Percentiles rank a stretch among this genome's conserved stretches.
These are phyloP conservation scores for Tillandsia fasciculata DNA, from an alignment of 176 grass and related monocot genomes.

Conservation along the genomic window DNA sequence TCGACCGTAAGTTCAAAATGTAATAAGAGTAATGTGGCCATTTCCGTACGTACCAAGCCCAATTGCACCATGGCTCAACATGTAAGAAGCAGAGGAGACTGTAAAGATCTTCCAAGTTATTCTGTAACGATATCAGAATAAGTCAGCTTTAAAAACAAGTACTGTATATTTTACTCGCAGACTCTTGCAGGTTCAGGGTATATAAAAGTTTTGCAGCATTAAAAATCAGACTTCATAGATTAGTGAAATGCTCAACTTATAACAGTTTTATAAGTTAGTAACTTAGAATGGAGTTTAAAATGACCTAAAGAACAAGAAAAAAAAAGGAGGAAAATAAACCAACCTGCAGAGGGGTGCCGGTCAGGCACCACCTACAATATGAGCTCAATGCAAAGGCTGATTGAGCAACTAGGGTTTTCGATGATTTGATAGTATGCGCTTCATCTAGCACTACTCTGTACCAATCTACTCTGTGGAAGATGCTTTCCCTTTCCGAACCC, in stretches of 20 bases:
- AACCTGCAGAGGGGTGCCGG: constrained; percentile 85
- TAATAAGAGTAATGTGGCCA: neutral
- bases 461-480: constrained; percentile 75
- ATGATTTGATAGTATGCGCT: constrained; percentile 80
- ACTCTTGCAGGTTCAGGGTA: neutral
- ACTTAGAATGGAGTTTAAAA: neutral
- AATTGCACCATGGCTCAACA: constrained; percentile 76
- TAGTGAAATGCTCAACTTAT: neutral
- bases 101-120: constrained; percentile 85
- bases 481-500: constrained; percentile 36
- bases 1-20: neutral
- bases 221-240: neutral
- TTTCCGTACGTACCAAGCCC: constrained; percentile 43
- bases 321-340: constrained; percentile 1
- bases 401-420: constrained; percentile 60
- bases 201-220: neutral
- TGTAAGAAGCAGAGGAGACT: constrained; percentile 91
- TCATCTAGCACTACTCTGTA: constrained; percentile 87
- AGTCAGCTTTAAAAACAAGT: constrained; percentile 1
- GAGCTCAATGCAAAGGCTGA: constrained; percentile 58
- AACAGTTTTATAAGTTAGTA: neutral
- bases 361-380: constrained; percentile 90
- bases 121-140: constrained; percentile 28
- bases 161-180: neutral
- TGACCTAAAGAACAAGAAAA: neutral